phyloP scores from a whole-genome alignment of 352 stramenopile genomes.

The Phytophthora aleatoria region DNA sequence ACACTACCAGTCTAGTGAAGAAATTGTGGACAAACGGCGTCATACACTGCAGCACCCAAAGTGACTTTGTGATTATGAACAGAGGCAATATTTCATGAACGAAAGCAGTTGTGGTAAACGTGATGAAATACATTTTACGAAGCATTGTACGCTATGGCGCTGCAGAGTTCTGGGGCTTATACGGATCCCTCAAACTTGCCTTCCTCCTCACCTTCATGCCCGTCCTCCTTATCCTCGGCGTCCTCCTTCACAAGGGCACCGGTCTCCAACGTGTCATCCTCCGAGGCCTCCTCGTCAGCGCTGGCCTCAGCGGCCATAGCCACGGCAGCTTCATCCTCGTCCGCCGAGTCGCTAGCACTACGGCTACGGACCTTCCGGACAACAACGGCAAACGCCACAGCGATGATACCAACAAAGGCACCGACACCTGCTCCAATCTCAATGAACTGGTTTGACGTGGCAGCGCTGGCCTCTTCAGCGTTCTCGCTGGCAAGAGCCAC shows the following conservation, averaged over 20 bases:
- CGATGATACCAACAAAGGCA: slow-evolving; percentile 37
- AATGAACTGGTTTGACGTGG: slow-evolving; percentile 31
- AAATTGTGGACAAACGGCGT: too few species aligned
- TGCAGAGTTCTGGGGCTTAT: slow-evolving; percentile 31
- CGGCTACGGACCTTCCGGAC: slow-evolving; percentile 35
- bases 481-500: slow-evolving; percentile 31
- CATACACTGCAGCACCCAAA: too few species aligned
- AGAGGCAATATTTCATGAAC: not conserved
- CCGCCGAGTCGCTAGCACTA: slow-evolving; percentile 20
- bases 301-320: slow-evolving; percentile 42
- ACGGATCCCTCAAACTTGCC: slow-evolving; percentile 62
- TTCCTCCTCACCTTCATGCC: slow-evolving; percentile 40
- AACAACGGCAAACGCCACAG: slow-evolving; percentile 35
- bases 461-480: slow-evolving; percentile 18
- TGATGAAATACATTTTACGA: slow-evolving; percentile 31
- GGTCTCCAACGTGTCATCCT: slow-evolving; percentile 41
- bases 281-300: slow-evolving; percentile 39
- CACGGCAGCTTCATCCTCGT: slow-evolving; percentile 42
- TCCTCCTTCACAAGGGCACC: slow-evolving; percentile 37
- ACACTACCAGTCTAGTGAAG: too few species aligned
- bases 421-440: slow-evolving; percentile 28
- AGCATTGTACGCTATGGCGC: slow-evolving; percentile 25
- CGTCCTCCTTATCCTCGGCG: slow-evolving; percentile 18
- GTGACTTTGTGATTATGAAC: not conserved
- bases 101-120: slow-evolving; percentile 8